Evolutionary conservation across 352 stramenopile genomes (phyloP).

Genomic region (Phytophthora meadii): DNA sequence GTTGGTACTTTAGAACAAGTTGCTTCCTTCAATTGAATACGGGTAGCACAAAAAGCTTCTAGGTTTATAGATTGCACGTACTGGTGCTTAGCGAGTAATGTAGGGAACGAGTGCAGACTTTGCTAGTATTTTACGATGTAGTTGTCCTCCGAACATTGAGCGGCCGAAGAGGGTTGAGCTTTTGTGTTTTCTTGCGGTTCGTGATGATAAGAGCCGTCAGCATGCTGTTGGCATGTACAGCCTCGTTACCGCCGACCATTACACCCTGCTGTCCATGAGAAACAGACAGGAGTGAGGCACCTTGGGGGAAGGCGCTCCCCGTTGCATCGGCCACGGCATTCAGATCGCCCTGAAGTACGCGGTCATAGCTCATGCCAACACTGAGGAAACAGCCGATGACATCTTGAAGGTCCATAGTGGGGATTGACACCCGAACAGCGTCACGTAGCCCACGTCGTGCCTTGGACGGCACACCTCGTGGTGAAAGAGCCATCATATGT

Average conservation of each 20-base stretch:
- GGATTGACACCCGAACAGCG: constrained; percentile 58
- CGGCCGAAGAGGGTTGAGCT: constrained; percentile 58
- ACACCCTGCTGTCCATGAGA: constrained; percentile 82
- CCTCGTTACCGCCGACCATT: constrained; percentile 58
- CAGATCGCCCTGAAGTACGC: constrained; percentile 72
- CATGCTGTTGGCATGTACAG: constrained; percentile 83
- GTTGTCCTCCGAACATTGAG: constrained; percentile 61
- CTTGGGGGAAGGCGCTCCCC: constrained; percentile 58
- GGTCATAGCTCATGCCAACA: constrained; percentile 72
- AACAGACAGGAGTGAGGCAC: constrained; percentile 61
- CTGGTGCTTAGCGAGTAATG: constrained; percentile 14
- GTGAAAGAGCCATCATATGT: constrained; percentile 77
- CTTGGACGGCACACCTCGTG: constrained; percentile 59
- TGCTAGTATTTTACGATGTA: constrained; percentile 48
- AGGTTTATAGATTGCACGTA: constrained; percentile 37
- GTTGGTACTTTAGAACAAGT: constrained; percentile 4
- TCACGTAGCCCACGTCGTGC: constrained; percentile 60
- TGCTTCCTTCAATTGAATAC: neutral
- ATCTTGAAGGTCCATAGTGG: constrained; percentile 58
- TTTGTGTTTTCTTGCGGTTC: constrained; percentile 79
- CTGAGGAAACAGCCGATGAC: constrained; percentile 77
- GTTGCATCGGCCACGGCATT: constrained; percentile 62
- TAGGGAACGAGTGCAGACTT: constrained; percentile 1
- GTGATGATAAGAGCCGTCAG: constrained; percentile 77
- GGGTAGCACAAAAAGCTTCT: constrained; percentile 24